Base-by-base conservation (phyloP, 805 yeast genomes). In the Pichia phayaonensis region DNA sequence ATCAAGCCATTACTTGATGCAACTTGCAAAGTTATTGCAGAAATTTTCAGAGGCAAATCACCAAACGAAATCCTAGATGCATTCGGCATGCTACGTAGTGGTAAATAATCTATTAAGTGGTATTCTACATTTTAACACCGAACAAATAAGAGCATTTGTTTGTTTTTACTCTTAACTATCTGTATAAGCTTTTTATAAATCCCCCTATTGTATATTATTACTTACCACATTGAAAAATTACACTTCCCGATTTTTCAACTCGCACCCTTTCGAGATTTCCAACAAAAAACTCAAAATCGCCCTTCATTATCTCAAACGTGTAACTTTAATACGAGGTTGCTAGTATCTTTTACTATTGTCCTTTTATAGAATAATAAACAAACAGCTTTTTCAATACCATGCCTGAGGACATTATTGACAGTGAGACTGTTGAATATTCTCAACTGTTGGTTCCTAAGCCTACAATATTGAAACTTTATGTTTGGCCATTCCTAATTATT, bases 401-500 rank as follows among this genome's bases (percentile, higher is more conserved):
- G 67, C 50, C 62, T 18, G 60, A 58, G 46, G 60, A 56, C 26
- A 53, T 82, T 59, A 94, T 89, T 50, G 78, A 79, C 59, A 86
- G 85, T 64, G 81, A 89, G 42, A 77, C 87, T 45, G 84, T 90
- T 52, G 75, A 72, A 68, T 76, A 75, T 50, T 85, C 97, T 45
- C 80, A 81, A 65, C 76, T 90, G 61, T 76, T 92, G 74, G 80
- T 79, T 56, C 86, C 94, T 22, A 79, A 81, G 61, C 71, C 85
- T 31, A 52, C 74, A 40, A 45, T 77, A 13, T 63, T 77, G 36
- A 80, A 89, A 59, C 90, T 96, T 6, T 90, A 87, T 61, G 83
- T 85, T 23, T 80, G 86, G 75, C 96, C 96, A 11, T 90, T 90
- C 66, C 66, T 84, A 52, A 74, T 84, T 44, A 68, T 88, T 43